phyloP scores from a whole-genome alignment of 345 rosid species.

The Salix udensis region DNA sequence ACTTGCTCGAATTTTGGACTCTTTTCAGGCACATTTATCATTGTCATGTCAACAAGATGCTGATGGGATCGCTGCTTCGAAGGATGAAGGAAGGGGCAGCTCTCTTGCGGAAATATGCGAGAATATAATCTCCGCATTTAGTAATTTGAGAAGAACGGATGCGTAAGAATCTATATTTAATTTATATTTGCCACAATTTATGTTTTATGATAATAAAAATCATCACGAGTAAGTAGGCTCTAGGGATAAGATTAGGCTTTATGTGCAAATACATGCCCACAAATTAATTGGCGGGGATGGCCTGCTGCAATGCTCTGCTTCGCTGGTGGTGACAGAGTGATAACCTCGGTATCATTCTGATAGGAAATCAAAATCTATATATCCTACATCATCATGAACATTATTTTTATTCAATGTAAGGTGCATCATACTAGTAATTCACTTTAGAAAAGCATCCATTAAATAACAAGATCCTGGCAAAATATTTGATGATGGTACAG shows the following conservation, averaged over 20 bases:
- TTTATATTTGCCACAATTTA: too few relatives aligned
- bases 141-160: slow-evolving; percentile 38
- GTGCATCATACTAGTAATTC: too few relatives aligned
- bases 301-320: too few relatives aligned
- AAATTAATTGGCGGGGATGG: background rate
- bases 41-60: slow-evolving; percentile 16
- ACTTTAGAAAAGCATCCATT: background rate
- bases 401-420: too few relatives aligned
- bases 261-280: background rate
- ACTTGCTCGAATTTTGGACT: background rate
- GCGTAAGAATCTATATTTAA: slow-evolving; percentile 38
- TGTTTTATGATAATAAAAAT: background rate
- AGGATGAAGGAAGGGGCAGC: slow-evolving; percentile 22
- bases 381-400: background rate
- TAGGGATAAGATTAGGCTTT: background rate
- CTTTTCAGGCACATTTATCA: slow-evolving; percentile 58
- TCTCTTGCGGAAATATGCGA: slow-evolving; percentile 57
- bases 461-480: background rate
- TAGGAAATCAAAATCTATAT: background rate
- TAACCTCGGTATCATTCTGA: background rate
- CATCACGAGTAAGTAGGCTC: background rate
- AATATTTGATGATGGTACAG: slow-evolving; percentile 37
- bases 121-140: slow-evolving; percentile 52
- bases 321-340: too few relatives aligned
- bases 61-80: slow-evolving; percentile 13